phyloP scores from a whole-genome alignment of 2,329 filamentous ascomycete species.

The Epichloe baconii region DNA sequence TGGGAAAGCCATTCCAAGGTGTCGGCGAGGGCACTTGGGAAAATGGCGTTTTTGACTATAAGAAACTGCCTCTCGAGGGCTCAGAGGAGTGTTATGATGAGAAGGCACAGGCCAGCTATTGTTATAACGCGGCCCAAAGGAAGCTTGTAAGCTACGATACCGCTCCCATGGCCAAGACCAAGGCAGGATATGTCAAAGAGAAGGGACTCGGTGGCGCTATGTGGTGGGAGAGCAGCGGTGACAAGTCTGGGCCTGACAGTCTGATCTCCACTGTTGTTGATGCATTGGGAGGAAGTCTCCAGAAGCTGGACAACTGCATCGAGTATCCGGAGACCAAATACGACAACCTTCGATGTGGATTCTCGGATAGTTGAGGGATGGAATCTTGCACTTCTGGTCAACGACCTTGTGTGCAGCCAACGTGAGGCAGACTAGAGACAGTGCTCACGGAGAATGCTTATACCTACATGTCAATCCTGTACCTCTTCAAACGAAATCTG shows the following conservation, averaged over 20 bases:
- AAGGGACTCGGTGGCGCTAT: constrained; percentile 72
- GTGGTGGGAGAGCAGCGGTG: constrained; percentile 91
- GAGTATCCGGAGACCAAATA: constrained; percentile 55
- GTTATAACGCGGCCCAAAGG: constrained; percentile 49
- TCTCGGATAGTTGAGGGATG: constrained; percentile 29
- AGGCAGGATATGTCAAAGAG: constrained; percentile 57
- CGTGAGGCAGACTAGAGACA: neutral
- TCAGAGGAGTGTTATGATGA: constrained; percentile 52
- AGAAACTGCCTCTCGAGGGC: constrained; percentile 60
- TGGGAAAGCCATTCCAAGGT: constrained; percentile 55
- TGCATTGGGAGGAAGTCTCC: constrained; percentile 42
- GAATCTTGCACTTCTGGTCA: neutral
- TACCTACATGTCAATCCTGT: neutral
- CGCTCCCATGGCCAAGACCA: constrained; percentile 49
- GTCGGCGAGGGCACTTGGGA: constrained; percentile 76
- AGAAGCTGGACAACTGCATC: constrained; percentile 44
- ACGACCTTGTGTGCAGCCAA: neutral
- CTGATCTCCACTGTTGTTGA: constrained; percentile 54
- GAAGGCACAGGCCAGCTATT: constrained; percentile 58
- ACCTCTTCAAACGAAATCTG: no score
- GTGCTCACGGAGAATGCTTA: neutral
- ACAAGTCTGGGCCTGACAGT: constrained; percentile 51
- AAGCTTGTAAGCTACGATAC: constrained; percentile 74
- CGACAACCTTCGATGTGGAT: constrained; percentile 51
- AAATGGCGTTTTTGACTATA: constrained; percentile 77